Evolutionary conservation across 176 grass and related monocot genomes (phyloP).

Genomic region (Coix lacrymajobi): DNA sequence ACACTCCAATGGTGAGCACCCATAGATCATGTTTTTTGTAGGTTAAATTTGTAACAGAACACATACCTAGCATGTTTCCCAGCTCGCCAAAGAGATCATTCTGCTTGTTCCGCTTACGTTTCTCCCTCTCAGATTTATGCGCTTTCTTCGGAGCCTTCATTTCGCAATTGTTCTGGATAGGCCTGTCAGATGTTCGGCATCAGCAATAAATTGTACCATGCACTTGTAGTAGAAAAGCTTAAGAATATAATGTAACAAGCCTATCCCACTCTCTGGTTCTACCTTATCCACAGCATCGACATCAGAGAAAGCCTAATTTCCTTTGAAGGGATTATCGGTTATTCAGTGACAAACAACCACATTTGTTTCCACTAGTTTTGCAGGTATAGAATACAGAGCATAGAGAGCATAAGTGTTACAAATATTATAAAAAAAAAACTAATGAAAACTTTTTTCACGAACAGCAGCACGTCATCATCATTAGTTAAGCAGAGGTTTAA

Average conservation of each 20-base stretch:
- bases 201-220: background rate
- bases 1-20: background rate
- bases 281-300: background rate
- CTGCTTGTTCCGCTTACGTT: conserved; percentile 60
- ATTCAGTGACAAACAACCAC: background rate
- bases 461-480: background rate
- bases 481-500: background rate
- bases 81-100: conserved; percentile 78
- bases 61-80: conserved; percentile 63
- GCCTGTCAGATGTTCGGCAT: conserved; percentile 26
- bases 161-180: conserved; percentile 33
- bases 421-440: background rate
- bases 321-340: background rate
- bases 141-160: conserved; percentile 69
- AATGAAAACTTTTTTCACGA: background rate
- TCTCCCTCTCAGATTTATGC: conserved; percentile 95
- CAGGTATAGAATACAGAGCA: background rate
- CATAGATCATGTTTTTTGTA: background rate
- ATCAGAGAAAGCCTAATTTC: background rate
- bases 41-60: background rate
- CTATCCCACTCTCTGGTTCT: background rate
- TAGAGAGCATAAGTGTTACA: background rate
- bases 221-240: background rate
- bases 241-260: background rate
- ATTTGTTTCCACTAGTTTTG: background rate